These are phyloP conservation scores for button mushroom (Agaricus bisporus) DNA, from an alignment of 768 basidiomycete species.

Conservation along the genomic window DNA sequence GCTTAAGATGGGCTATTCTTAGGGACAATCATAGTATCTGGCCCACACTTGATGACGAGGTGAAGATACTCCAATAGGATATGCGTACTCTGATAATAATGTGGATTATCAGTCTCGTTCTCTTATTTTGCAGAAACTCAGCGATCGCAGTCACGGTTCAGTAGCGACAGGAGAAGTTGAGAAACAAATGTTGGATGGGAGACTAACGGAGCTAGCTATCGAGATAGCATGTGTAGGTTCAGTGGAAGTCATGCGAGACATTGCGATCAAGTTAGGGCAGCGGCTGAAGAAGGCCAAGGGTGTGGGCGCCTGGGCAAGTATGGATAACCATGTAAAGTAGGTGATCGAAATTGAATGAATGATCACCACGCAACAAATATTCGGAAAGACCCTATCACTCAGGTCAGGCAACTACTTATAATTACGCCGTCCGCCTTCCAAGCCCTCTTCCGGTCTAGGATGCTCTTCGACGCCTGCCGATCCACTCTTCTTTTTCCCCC, in stretches of 20 bases:
- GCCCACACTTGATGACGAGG: conserved; percentile 29
- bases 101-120: conserved; percentile 3
- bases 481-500: not conserved
- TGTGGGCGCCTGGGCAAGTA: not conserved
- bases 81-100: not conserved
- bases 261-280: conserved; percentile 2
- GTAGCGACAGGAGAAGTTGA: conserved; percentile 27
- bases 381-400: not conserved
- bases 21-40: conserved; percentile 28
- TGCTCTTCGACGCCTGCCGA: not conserved
- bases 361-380: not conserved
- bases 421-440: not conserved
- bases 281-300: not conserved
- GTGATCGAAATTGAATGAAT: too few species aligned
- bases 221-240: conserved; percentile 20
- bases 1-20: conserved; percentile 34
- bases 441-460: too few species aligned
- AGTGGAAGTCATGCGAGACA: conserved; percentile 7
- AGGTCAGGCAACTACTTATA: not conserved
- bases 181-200: conserved; percentile 31
- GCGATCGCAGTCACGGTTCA: conserved; percentile 27
- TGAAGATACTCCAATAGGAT: conserved; percentile 13
- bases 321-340: not conserved
- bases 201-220: conserved; percentile 40
- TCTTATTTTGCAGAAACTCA: conserved; percentile 28